These are phyloP conservation scores for Pythium brassicae DNA, from an alignment of 352 stramenopile genomes.

Conservation along the genomic window DNA sequence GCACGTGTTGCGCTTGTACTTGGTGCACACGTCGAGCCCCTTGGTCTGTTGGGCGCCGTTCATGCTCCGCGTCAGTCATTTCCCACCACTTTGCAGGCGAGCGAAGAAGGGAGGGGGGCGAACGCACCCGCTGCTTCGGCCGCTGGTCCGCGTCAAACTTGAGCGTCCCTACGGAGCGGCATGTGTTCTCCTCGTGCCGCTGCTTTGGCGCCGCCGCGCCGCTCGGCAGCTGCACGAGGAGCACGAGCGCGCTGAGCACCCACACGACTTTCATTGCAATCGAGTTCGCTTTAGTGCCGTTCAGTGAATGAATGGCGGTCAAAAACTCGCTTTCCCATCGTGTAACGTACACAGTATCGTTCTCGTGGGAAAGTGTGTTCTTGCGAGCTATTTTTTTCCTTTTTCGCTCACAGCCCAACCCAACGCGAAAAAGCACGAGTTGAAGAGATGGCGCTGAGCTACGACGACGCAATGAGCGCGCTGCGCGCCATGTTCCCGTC, in stretches of 20 bases:
- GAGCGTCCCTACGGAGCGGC: slow-evolving; percentile 54
- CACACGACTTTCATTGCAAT: slow-evolving; percentile 11
- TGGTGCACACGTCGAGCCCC: slow-evolving; percentile 70
- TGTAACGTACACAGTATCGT: not conserved
- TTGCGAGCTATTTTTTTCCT: not conserved
- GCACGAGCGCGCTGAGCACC: slow-evolving; percentile 17
- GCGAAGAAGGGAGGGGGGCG: not conserved
- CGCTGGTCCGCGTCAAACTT: slow-evolving; percentile 64
- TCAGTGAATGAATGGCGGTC: no score
- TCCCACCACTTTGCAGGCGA: no score
- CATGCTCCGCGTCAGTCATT: slow-evolving; percentile 1
- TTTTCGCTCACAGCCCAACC: not conserved
- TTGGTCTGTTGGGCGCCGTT: slow-evolving; percentile 28
- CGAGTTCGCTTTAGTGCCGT: no score
- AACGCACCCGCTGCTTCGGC: slow-evolving; percentile 61
- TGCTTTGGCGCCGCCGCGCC: slow-evolving; percentile 18
- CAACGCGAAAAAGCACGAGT: not conserved
- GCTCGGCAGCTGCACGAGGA: slow-evolving; percentile 14
- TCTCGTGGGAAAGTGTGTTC: not conserved
- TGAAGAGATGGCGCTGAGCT: slow-evolving; percentile 49
- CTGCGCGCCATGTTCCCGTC: slow-evolving; percentile 73
- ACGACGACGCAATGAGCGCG: slow-evolving; percentile 52
- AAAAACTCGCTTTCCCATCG: not conserved
- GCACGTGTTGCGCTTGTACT: slow-evolving; percentile 80
- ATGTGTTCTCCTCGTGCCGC: slow-evolving; percentile 31